A percentile compares a stretch with the other conserved stretches of the same genome.
Evolutionary conservation across 2,329 filamentous ascomycete species (phyloP).

Genomic region (Thelonectria blattea): DNA sequence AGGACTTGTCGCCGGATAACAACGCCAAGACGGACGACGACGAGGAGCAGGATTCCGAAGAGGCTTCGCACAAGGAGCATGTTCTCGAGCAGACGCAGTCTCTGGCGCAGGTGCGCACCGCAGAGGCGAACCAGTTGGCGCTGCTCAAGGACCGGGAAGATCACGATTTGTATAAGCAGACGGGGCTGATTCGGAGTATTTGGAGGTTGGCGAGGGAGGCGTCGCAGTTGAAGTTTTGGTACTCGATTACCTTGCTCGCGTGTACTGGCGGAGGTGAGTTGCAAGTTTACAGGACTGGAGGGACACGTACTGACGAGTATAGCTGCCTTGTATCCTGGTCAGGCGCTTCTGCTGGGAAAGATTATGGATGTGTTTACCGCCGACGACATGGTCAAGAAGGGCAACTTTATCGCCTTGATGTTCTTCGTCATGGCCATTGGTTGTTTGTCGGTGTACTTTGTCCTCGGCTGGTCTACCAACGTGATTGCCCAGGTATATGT

Average conservation of each 20-base stretch:
- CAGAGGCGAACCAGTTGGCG: slow-evolving; percentile 38
- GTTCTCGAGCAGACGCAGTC: background rate
- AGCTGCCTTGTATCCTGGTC: slow-evolving; percentile 47
- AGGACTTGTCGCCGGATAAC: slow-evolving; percentile 38
- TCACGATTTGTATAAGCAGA: slow-evolving; percentile 10
- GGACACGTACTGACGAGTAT: background rate
- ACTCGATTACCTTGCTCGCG: background rate
- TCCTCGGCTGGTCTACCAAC: slow-evolving; percentile 44
- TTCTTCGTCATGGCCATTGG: slow-evolving; percentile 56
- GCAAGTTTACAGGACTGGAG: no score
- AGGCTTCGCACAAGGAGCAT: background rate
- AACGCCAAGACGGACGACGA: background rate
- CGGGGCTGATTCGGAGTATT: slow-evolving; percentile 15
- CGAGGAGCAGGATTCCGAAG: background rate
- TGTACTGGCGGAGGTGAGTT: background rate
- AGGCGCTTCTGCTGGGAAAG: slow-evolving; percentile 49
- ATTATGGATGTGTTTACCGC: slow-evolving; percentile 49
- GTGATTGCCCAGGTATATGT: slow-evolving; percentile 35
- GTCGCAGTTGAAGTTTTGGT: slow-evolving; percentile 11
- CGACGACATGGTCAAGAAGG: slow-evolving; percentile 41
- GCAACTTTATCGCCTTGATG: slow-evolving; percentile 61
- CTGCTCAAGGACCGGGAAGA: slow-evolving; percentile 42
- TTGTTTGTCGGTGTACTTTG: slow-evolving; percentile 50
- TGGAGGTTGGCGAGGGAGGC: background rate
- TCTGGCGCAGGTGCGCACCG: slow-evolving; percentile 55